Evolutionary conservation across 2,329 filamentous ascomycete genomes (phyloP).

Genomic region (Stenocarpella maydis): DNA sequence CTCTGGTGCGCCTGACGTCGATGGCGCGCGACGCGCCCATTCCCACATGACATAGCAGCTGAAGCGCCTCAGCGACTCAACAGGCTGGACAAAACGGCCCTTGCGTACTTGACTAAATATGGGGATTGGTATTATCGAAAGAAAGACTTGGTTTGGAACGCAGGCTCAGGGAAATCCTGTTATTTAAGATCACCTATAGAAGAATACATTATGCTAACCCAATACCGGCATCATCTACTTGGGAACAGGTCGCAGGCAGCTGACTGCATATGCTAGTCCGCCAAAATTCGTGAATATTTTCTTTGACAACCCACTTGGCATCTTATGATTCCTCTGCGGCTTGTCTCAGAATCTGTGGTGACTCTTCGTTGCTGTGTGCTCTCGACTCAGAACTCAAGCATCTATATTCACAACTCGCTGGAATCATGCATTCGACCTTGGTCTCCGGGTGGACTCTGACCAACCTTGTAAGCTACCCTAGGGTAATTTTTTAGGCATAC

Average conservation of each 20-base stretch:
- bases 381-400: not conserved
- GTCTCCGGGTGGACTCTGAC: constrained; percentile 7
- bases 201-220: not conserved
- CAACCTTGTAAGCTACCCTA: constrained; percentile 7
- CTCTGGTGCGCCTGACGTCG: not conserved
- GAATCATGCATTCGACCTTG: constrained; percentile 6
- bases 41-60: not conserved
- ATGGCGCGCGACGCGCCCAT: not conserved
- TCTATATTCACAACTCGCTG: not conserved
- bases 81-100: not conserved
- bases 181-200: not conserved
- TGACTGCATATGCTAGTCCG: constrained; percentile 19
- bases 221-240: not conserved
- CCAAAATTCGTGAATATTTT: not conserved
- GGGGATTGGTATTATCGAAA: not conserved
- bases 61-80: not conserved
- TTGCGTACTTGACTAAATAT: not conserved
- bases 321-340: not conserved
- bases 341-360: not conserved
- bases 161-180: not conserved
- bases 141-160: not conserved
- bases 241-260: too few relatives aligned
- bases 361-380: not conserved
- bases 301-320: not conserved
- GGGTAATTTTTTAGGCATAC: not conserved